Evolutionary conservation across 257 asterid genomes (phyloP).

Genomic region (Scutellaria baicalensis): DNA sequence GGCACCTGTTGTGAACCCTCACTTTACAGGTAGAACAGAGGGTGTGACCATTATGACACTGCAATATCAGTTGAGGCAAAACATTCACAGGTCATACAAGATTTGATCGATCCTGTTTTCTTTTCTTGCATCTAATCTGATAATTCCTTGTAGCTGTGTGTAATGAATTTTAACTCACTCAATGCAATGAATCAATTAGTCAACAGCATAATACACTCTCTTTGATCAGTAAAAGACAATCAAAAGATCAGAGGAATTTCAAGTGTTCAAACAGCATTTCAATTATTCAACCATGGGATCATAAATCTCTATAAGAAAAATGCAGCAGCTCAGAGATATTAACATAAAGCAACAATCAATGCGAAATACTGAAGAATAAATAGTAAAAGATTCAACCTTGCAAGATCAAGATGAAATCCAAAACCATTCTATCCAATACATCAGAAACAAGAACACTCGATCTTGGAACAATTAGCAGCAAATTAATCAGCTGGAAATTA

Average conservation of each 20-base stretch:
- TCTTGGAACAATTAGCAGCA: neutral
- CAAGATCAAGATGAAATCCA: neutral
- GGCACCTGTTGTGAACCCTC: slow-evolving; percentile 50
- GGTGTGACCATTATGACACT: slow-evolving; percentile 64
- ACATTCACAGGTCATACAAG: neutral
- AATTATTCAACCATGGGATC: no score
- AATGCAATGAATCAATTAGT: no score
- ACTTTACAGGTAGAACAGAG: slow-evolving; percentile 49
- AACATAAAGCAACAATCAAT: no score
- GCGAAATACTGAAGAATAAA: no score
- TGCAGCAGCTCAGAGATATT: no score
- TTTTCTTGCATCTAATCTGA: neutral
- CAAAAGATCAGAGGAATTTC: no score
- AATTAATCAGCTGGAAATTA: neutral
- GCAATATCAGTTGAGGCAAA: slow-evolving; percentile 1
- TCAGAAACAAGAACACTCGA: neutral
- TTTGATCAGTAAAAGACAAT: neutral
- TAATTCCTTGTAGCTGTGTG: neutral
- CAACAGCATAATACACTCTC: neutral
- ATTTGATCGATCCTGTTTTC: neutral
- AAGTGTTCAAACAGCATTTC: no score
- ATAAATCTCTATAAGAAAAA: no score
- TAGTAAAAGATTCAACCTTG: no score
- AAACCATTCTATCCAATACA: neutral
- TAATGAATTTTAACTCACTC: no score